Base-by-base conservation (phyloP, 495 filamentous ascomycete species). In the Xylaria castorea region DNA sequence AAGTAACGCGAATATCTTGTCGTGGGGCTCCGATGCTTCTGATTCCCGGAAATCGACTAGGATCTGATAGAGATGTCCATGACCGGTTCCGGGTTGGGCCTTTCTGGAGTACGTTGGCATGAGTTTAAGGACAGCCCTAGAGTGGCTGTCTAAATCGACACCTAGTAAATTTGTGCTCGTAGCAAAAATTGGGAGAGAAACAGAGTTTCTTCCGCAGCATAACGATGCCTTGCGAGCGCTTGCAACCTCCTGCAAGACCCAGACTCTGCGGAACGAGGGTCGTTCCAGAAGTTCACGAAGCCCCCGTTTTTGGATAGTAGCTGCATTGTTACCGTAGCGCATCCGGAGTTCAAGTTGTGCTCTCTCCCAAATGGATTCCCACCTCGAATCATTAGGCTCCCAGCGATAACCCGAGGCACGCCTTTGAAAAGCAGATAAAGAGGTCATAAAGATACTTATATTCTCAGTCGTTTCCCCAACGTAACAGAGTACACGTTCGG, bases 201-300 rank as follows among this genome's bases (percentile, higher is more conserved):
- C 38, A 50, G 69, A 76, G 53, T 73, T 70, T 14, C 1, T 55
- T n/a, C 80, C 80, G 64, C 79, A 80, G 38, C 22, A 66, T 30
- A 81, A 58, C 55, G 42, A 22, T 27, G 78, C 78, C 9, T 1
- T 51, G 65, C 74, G 68, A 18, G 80, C 77, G 48, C 73, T 74
- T 38, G 77, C 80, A 38, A 79, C 68, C 73, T 81, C 80, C 74
- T 81, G 80, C 36, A 81, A 66, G 53, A 81, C 77, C 80, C 80
- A 81, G 48, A 79, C 68, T 71, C 79, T 72, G 12, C 61, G 53
- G 51, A 80, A 81, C 79, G 78, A 81, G 50, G 60, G 51, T 67
- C 73, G 70, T 4, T 16, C 30, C 25, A 80, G 70, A 40, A 79
- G 62, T 6, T 48, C 53, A 20, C 40, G 34, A 48, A 78, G 44